Percentiles rank a stretch among this genome's conserved stretches.
Evolutionary conservation across 352 stramenopile genomes (phyloP).

Genomic region (Globisporangium barbulae): DNA sequence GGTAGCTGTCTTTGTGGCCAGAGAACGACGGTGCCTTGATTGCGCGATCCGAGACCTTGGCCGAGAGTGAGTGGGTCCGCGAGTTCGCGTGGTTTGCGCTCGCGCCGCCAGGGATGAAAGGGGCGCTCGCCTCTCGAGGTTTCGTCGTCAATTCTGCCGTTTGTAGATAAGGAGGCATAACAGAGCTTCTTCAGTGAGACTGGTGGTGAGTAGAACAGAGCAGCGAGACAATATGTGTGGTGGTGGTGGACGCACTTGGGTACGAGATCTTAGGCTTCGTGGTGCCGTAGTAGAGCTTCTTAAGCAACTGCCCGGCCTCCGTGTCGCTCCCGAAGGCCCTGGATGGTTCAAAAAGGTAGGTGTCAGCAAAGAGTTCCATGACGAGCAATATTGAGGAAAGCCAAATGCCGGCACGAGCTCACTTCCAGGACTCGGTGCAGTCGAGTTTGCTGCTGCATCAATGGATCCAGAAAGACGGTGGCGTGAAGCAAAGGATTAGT

Average conservation of each 20-base stretch:
- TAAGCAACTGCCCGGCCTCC: constrained; percentile 66
- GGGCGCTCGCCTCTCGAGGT: constrained; percentile 25
- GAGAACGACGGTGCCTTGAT: constrained; percentile 46
- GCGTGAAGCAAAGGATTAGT: neutral
- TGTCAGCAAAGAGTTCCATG: neutral
- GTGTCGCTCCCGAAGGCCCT: constrained; percentile 76
- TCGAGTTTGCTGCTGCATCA: neutral
- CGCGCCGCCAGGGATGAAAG: constrained; percentile 65
- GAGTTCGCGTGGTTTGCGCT: constrained; percentile 31
- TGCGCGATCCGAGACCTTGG: constrained; percentile 59
- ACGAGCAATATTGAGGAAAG: neutral
- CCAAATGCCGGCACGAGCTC: neutral
- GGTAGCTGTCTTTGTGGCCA: constrained; percentile 18
- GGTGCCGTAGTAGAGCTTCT: constrained; percentile 68
- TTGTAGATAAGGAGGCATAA: neutral
- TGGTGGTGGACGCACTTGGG: constrained; percentile 41
- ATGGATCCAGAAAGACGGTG: neutral
- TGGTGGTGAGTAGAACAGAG: neutral
- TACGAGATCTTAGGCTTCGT: constrained; percentile 71
- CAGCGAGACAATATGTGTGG: neutral
- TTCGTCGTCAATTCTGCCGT: constrained; percentile 52
- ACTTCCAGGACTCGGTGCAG: constrained; percentile 20
- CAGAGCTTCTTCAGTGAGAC: neutral
- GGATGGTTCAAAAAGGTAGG: neutral
- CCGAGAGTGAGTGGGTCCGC: constrained; percentile 41